Percentiles rank a stretch among this genome's conserved stretches.
These are phyloP conservation scores for Ilex paraguariensis DNA, from an alignment of 305 asterid genomes.

Conservation along the genomic window DNA sequence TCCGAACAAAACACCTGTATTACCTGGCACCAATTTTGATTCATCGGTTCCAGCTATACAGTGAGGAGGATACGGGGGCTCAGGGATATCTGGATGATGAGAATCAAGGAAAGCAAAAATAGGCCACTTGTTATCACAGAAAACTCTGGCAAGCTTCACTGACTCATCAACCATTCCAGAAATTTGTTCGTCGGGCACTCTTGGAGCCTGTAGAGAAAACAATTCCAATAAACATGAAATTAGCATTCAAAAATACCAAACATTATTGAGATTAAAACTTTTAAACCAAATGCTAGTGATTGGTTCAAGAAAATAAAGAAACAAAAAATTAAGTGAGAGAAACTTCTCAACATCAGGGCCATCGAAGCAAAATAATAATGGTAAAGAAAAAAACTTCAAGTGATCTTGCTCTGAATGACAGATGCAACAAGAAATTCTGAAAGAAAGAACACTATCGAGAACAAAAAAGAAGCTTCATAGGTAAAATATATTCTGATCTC, in stretches of 20 bases:
- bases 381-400: too few relatives aligned
- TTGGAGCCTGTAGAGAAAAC: conserved; percentile 63
- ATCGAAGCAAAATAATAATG: too few relatives aligned
- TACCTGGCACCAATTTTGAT: conserved; percentile 77
- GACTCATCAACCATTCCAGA: conserved; percentile 80
- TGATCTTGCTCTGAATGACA: too few relatives aligned
- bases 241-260: not conserved
- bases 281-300: too few relatives aligned
- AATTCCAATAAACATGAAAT: conserved; percentile 8
- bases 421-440: too few relatives aligned
- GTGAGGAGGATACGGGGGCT: conserved; percentile 93
- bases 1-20: conserved; percentile 1
- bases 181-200: conserved; percentile 58
- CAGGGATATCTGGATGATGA: conserved; percentile 86
- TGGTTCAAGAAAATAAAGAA: too few relatives aligned
- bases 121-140: conserved; percentile 75
- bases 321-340: too few relatives aligned
- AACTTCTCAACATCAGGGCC: too few relatives aligned
- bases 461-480: too few relatives aligned
- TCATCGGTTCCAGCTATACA: conserved; percentile 76
- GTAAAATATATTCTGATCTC: too few relatives aligned
- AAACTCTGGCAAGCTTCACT: conserved; percentile 54
- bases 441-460: too few relatives aligned
- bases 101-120: conserved; percentile 63
- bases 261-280: not conserved